Conservation (phyloP, 2,329 filamentous ascomycete species). For the Ceratocystis harringtonii region DNA sequence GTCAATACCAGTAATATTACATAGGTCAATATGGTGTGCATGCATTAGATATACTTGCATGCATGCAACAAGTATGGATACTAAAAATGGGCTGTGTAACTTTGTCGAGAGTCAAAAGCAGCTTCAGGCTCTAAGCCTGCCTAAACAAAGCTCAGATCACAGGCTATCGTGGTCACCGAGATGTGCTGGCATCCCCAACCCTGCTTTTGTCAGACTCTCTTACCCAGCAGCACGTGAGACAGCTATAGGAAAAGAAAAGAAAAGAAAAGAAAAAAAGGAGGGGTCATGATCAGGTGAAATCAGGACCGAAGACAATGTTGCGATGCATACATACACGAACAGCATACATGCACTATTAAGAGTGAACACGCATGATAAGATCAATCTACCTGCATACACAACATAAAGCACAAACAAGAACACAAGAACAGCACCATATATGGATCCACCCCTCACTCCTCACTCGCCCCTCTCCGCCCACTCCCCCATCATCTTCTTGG, state of each 20-base stretch:
- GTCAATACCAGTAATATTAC: neutral
- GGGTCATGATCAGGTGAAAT: too few species aligned
- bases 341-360: too few species aligned
- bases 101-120: neutral
- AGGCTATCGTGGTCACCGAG: neutral
- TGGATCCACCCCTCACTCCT: neutral
- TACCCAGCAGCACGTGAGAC: too few species aligned
- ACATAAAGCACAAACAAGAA: neutral
- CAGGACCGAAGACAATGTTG: too few species aligned
- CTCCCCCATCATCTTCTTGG: neutral
- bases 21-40: neutral
- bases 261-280: too few species aligned
- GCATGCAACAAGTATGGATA: neutral
- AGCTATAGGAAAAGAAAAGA: too few species aligned
- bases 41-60: neutral
- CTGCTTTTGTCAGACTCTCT: too few species aligned
- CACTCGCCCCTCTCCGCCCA: neutral
- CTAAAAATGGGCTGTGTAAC: neutral
- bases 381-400: neutral
- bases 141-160: neutral
- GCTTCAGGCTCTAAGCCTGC: neutral
- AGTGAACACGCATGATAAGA: too few species aligned
- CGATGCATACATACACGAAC: too few species aligned
- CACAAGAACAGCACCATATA: neutral
- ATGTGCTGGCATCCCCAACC: too few species aligned